Evolutionary conservation across 2,329 filamentous ascomycete genomes (phyloP).

Genomic region (Penicillium hesseltinei): DNA sequence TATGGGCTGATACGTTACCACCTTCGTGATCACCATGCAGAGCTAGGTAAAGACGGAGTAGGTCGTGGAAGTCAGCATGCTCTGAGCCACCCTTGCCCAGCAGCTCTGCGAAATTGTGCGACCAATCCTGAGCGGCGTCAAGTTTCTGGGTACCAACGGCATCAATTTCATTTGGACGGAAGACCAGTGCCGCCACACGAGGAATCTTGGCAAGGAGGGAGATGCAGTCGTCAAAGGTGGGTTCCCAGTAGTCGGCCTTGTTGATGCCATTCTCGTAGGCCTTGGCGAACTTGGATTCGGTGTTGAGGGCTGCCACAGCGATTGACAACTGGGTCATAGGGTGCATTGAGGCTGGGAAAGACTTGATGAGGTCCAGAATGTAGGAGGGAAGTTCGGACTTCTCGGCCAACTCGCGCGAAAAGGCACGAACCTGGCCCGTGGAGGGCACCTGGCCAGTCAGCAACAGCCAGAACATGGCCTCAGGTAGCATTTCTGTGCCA

Average conservation of each 20-base stretch:
- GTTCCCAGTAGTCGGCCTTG: conserved; percentile 99
- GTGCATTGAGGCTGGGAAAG: conserved; percentile 85
- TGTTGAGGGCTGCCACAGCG: conserved; percentile 91
- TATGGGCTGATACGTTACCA: conserved; percentile 93
- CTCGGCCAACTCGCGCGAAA: conserved; percentile 84
- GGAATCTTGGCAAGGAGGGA: conserved; percentile 92
- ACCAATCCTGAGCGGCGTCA: conserved; percentile 88
- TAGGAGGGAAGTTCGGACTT: conserved; percentile 80
- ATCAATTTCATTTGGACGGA: conserved; percentile 79
- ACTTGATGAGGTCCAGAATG: conserved; percentile 82
- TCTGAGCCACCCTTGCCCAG: conserved; percentile 84
- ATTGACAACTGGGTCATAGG: conserved; percentile 98
- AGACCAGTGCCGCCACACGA: conserved; percentile 95
- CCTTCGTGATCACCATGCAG: conserved; percentile 98
- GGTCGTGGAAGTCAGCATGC: conserved; percentile 74
- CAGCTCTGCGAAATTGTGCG: conserved; percentile 97
- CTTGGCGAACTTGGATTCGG: conserved; percentile 90
- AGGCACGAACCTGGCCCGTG: conserved; percentile 72
- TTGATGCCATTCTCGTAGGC: conserved; percentile 85
- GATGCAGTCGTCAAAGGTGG: conserved; percentile 93
- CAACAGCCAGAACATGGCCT: conserved; percentile 99
- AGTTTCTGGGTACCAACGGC: conserved; percentile 70
- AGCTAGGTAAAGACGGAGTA: conserved; percentile 89
- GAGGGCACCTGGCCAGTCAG: conserved; percentile 90
- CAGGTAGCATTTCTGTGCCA: conserved; percentile 92